Conservation (phyloP, 768 basidiomycete genomes). For the Paxillus rubicundulus region DNA sequence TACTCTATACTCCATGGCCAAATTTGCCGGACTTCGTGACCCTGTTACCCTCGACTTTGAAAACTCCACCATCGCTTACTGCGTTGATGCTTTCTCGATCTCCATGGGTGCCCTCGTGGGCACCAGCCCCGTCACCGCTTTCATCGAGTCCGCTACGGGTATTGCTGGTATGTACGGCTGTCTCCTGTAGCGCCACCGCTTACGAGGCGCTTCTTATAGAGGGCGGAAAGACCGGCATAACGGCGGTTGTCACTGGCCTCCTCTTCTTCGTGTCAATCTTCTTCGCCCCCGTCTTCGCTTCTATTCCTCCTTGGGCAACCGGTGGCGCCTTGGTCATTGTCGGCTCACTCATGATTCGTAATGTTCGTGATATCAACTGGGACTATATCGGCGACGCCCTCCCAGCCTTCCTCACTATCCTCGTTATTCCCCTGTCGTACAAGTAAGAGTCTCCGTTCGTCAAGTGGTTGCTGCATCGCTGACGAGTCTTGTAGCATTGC, state of each 20-base stretch:
- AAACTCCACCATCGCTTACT: conserved; percentile 77
- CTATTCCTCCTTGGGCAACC: conserved; percentile 84
- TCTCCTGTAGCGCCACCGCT: not conserved
- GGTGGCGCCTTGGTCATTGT: conserved; percentile 84
- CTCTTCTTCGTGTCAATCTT: conserved; percentile 84
- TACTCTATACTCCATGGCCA: conserved; percentile 88
- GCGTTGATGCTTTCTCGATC: conserved; percentile 78
- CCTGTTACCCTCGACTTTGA: conserved; percentile 86
- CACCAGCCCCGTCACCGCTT: conserved; percentile 79
- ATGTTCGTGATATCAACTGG: conserved; percentile 87
- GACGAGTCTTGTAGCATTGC: conserved; percentile 57
- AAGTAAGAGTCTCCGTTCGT: conserved; percentile 47
- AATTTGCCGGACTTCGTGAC: conserved; percentile 85
- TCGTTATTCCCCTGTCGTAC: conserved; percentile 76
- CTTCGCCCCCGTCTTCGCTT: conserved; percentile 87
- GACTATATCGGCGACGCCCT: conserved; percentile 84
- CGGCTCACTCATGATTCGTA: conserved; percentile 87
- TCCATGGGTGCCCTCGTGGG: conserved; percentile 80
- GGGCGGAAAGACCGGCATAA: conserved; percentile 86
- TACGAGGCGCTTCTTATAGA: conserved; percentile 40
- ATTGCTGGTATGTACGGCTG: conserved; percentile 51
- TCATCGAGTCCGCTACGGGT: conserved; percentile 80
- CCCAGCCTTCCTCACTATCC: conserved; percentile 79
- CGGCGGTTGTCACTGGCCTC: conserved; percentile 68
- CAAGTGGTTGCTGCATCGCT: not conserved